phyloP scores from a whole-genome alignment of 441 rosid genomes.

The Syzygium malaccense region DNA sequence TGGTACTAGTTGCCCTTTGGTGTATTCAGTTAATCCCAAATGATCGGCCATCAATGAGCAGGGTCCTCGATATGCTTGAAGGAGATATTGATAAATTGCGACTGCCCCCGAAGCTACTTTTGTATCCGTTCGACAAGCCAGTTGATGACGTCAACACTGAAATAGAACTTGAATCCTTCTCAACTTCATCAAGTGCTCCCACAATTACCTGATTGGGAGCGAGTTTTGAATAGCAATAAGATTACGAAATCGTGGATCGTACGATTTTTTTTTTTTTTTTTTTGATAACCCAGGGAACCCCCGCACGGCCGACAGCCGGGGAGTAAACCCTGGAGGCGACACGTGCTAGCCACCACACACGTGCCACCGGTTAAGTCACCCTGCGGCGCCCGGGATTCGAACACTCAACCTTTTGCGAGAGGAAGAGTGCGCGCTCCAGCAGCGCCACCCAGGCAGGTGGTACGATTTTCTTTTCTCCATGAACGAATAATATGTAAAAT shows the following conservation, averaged over 20 bases:
- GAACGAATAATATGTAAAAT: not conserved
- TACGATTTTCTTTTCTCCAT: not conserved
- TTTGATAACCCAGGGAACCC: no score
- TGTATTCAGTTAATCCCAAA: not conserved
- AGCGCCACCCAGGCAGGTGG: no score
- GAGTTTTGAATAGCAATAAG: not conserved
- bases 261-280: not conserved
- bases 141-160: not conserved
- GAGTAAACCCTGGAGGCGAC: no score
- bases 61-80: not conserved
- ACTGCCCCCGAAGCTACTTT: not conserved
- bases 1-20: not conserved
- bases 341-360: no score
- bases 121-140: not conserved
- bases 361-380: no score
- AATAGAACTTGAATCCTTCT: not conserved
- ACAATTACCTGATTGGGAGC: not conserved
- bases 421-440: no score
- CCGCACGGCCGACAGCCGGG: no score
- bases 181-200: not conserved
- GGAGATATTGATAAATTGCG: not conserved
- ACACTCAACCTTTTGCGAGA: no score
- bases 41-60: not conserved
- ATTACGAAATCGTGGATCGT: not conserved
- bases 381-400: no score